These are phyloP conservation scores for Aureobasidium sp. DNA, from an alignment of 2,329 filamentous ascomycete genomes.

Conservation along the genomic window DNA sequence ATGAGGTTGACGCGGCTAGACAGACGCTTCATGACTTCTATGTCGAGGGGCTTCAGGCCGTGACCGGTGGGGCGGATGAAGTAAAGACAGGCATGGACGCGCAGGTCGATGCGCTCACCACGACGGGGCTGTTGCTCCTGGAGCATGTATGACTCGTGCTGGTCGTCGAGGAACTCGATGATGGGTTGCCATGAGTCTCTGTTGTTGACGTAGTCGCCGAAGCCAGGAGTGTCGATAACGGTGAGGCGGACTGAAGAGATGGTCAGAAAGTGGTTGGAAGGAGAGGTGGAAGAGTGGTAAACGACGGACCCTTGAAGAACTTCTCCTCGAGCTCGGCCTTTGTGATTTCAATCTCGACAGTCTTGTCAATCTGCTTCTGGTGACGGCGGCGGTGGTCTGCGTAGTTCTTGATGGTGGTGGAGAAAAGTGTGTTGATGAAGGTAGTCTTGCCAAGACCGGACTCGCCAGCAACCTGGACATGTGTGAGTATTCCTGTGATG, in stretches of 20 bases:
- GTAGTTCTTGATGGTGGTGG: slow-evolving; percentile 99
- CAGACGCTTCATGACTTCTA: slow-evolving; percentile 99
- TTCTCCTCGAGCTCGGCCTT: slow-evolving; percentile 99
- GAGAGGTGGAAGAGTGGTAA: neutral
- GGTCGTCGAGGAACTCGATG: slow-evolving; percentile 98
- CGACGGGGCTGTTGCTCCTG: slow-evolving; percentile 99
- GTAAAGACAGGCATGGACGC: slow-evolving; percentile 96
- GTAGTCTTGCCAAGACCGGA: slow-evolving; percentile 98
- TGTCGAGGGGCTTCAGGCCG: slow-evolving; percentile 96
- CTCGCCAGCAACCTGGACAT: slow-evolving; percentile 80
- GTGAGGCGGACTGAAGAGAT: slow-evolving; percentile 75
- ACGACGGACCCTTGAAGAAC: slow-evolving; percentile 88
- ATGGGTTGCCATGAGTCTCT: slow-evolving; percentile 99
- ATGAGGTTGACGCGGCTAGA: slow-evolving; percentile 98
- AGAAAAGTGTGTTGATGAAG: slow-evolving; percentile 99
- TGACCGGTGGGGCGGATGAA: slow-evolving; percentile 98
- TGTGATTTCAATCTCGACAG: slow-evolving; percentile 99
- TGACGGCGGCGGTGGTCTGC: slow-evolving; percentile 99
- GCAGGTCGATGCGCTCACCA: slow-evolving; percentile 97
- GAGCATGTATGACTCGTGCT: slow-evolving; percentile 99
- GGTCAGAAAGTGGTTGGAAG: neutral
- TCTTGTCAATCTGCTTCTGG: slow-evolving; percentile 99
- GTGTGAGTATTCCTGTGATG: slow-evolving; percentile 22
- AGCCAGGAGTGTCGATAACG: slow-evolving; percentile 97
- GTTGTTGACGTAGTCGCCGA: slow-evolving; percentile 99